Conservation (phyloP, 805 yeast genomes). For the Starmerella vaccinii region DNA sequence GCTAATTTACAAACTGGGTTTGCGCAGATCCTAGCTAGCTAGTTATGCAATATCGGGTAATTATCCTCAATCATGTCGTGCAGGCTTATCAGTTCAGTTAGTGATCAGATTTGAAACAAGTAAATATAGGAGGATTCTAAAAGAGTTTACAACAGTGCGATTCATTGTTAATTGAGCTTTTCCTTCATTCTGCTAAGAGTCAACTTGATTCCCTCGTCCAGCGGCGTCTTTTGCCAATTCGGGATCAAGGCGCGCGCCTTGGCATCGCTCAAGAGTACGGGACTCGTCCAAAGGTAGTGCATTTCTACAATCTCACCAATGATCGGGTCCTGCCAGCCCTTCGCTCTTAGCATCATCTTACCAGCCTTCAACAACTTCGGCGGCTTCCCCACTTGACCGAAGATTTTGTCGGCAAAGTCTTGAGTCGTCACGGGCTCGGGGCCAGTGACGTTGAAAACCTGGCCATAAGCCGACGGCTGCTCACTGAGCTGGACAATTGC, state of each 20-base stretch:
- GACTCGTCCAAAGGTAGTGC: background rate
- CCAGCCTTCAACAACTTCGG: background rate
- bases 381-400: background rate
- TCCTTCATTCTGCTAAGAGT: background rate
- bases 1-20: too few relatives aligned
- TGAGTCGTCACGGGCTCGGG: background rate
- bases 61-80: too few relatives aligned
- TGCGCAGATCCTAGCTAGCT: too few relatives aligned
- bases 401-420: background rate
- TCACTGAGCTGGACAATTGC: slow-evolving; percentile 1
- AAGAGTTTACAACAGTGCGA: background rate
- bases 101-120: too few relatives aligned
- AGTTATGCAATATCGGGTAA: too few relatives aligned
- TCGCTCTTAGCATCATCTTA: background rate
- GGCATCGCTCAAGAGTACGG: background rate
- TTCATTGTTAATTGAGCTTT: background rate
- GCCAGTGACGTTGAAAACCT: background rate
- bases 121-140: too few relatives aligned
- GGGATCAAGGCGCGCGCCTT: background rate
- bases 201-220: background rate
- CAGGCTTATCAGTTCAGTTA: too few relatives aligned
- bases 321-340: background rate
- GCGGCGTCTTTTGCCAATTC: background rate
- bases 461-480: background rate
- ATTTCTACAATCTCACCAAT: background rate